Evolutionary conservation across 805 yeast genomes (phyloP).

Genomic region (Candida odintsovae): DNA sequence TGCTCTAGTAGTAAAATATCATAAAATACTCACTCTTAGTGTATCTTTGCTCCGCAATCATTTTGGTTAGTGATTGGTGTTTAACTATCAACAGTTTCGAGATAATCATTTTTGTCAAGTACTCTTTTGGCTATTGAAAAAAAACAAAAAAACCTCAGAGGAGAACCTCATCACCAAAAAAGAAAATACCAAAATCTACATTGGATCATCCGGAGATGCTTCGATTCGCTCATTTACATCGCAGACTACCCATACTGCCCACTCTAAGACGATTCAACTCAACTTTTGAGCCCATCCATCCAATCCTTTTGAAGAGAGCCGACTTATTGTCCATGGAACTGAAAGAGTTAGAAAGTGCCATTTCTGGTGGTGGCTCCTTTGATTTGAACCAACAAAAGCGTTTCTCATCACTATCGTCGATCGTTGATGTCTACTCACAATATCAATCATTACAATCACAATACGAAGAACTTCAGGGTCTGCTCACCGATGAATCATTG

Average conservation of each 20-base stretch:
- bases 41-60: slow-evolving; percentile 1
- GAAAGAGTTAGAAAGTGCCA: slow-evolving; percentile 31
- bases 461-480: slow-evolving; percentile 36
- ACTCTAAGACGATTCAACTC: neutral
- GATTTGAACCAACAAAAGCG: slow-evolving; percentile 43
- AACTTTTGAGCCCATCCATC: slow-evolving; percentile 36
- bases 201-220: neutral
- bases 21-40: neutral
- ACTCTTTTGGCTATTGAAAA: too few species aligned
- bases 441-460: slow-evolving; percentile 27
- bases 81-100: neutral
- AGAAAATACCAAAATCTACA: neutral
- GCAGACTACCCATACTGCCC: neutral
- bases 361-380: slow-evolving; percentile 39
- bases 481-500: slow-evolving; percentile 42
- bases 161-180: neutral
- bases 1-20: neutral
- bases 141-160: too few species aligned
- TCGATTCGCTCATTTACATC: neutral
- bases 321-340: slow-evolving; percentile 36
- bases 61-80: neutral
- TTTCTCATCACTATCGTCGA: slow-evolving; percentile 38
- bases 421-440: slow-evolving; percentile 36
- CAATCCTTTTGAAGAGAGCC: slow-evolving; percentile 46
- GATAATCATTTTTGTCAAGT: too few species aligned